Conservation (phyloP, 768 basidiomycete species). For the Hericium rajendrae region DNA sequence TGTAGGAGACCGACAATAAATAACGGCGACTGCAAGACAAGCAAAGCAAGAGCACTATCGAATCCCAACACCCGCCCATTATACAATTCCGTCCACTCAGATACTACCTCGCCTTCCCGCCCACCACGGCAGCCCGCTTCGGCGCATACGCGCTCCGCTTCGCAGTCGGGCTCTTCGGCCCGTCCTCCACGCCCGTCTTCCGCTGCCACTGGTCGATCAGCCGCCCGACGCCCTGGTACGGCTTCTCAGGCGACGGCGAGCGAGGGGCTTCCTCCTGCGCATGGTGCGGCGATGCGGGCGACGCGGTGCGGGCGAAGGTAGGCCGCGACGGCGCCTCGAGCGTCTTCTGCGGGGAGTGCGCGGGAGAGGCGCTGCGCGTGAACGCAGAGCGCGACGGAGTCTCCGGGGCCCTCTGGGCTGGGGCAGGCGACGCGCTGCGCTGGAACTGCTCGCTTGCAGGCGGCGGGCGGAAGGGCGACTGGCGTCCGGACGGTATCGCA, state of each 20-base stretch:
- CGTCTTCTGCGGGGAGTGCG: not conserved
- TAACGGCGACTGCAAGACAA: no score
- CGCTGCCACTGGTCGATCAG: slow-evolving; percentile 86
- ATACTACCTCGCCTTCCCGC: no score
- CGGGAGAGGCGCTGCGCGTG: slow-evolving; percentile 1
- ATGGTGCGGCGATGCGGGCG: not conserved
- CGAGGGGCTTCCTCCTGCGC: slow-evolving; percentile 20
- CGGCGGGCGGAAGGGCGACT: slow-evolving; percentile 7
- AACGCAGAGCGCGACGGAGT: not conserved
- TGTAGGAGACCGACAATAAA: no score
- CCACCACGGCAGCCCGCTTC: no score
- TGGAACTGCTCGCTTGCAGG: not conserved
- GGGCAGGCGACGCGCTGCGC: not conserved
- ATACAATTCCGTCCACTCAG: no score
- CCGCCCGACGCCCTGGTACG: slow-evolving; percentile 76
- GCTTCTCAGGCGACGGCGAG: slow-evolving; percentile 64
- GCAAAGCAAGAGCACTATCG: no score
- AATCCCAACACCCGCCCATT: no score
- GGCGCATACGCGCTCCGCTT: no score
- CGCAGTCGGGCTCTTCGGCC: slow-evolving; percentile 19
- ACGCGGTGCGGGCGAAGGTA: not conserved
- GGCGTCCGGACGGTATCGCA: slow-evolving; percentile 3
- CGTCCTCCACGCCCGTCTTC: slow-evolving; percentile 55
- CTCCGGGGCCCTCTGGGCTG: not conserved
- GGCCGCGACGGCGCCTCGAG: not conserved